phyloP scores from a whole-genome alignment of 768 basidiomycete species.

The Kwoniella mangroviensis region DNA sequence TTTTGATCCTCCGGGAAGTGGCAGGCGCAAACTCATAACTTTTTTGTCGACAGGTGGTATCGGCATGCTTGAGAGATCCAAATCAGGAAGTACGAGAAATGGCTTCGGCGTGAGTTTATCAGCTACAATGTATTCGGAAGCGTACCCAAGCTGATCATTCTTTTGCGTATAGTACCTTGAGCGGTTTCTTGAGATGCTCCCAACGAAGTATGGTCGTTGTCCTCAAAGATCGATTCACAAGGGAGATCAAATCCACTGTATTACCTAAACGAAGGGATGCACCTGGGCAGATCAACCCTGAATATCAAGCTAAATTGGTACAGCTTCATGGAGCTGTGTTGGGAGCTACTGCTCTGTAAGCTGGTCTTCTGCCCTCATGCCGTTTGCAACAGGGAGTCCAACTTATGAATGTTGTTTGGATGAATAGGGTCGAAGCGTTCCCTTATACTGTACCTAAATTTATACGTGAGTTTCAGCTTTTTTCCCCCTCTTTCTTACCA shows the following conservation, averaged over 20 bases:
- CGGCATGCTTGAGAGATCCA: constrained; percentile 83
- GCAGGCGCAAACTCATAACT: constrained; percentile 1
- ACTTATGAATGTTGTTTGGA: no score
- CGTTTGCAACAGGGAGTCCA: no score
- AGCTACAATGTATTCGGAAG: no score
- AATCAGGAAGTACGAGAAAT: constrained; percentile 92
- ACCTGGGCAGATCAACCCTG: constrained; percentile 63
- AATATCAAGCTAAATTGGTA: constrained; percentile 73
- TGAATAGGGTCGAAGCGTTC: constrained; percentile 74
- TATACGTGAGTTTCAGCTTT: constrained; percentile 62
- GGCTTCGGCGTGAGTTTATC: constrained; percentile 67
- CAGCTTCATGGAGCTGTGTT: constrained; percentile 86
- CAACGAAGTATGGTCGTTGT: constrained; percentile 83
- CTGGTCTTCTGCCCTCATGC: no score
- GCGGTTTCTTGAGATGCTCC: constrained; percentile 86
- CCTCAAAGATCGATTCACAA: constrained; percentile 85
- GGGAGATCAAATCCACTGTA: constrained; percentile 66
- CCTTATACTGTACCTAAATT: constrained; percentile 95
- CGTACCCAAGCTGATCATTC: constrained; percentile 44
- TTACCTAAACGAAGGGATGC: constrained; percentile 69
- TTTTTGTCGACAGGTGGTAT: constrained; percentile 64
- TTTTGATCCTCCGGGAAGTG: constrained; percentile 1
- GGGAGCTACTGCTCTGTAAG: constrained; percentile 80
- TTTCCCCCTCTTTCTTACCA: background rate
- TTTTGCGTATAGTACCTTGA: constrained; percentile 63